These are phyloP conservation scores for Asparagopsis taxiformis DNA, from an alignment of 31 red algal genomes.

Conservation along the genomic window DNA sequence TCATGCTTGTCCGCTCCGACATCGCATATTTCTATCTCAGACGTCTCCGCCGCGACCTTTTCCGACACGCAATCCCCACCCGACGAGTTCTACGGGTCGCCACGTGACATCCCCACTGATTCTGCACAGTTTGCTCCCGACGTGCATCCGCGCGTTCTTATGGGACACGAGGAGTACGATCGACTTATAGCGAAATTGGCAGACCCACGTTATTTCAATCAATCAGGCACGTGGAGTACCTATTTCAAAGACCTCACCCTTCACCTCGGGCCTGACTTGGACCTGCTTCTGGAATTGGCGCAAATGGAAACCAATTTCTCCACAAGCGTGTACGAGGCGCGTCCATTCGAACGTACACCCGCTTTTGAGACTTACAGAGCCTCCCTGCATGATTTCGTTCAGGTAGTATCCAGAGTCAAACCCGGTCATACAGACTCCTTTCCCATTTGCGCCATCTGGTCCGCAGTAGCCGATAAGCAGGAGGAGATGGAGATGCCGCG, in stretches of 20 bases:
- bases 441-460: constrained; percentile 36
- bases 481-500: background rate
- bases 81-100: constrained; percentile 22
- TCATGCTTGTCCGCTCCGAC: too few relatives aligned
- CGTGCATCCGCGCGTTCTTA: constrained; percentile 33
- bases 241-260: constrained; percentile 11
- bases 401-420: constrained; percentile 4
- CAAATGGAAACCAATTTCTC: constrained; percentile 7
- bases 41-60: constrained; percentile 7
- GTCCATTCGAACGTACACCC: background rate
- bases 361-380: constrained; percentile 16
- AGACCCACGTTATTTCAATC: constrained; percentile 10
- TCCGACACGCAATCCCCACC: constrained; percentile 8
- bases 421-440: constrained; percentile 20
- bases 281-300: constrained; percentile 17
- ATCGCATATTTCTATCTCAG: background rate
- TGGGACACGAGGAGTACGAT: constrained; percentile 11
- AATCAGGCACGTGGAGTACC: constrained; percentile 10
- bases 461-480: constrained; percentile 28
- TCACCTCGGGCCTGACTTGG: constrained; percentile 10
- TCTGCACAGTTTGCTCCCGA: background rate
- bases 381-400: constrained; percentile 19
- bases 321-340: constrained; percentile 12
- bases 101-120: background rate
- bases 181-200: constrained; percentile 14